A percentile compares a stretch with the other conserved stretches of the same genome.
Evolutionary conservation across 2,329 filamentous ascomycete species (phyloP).

Genomic region (Xylariaceae sp.): DNA sequence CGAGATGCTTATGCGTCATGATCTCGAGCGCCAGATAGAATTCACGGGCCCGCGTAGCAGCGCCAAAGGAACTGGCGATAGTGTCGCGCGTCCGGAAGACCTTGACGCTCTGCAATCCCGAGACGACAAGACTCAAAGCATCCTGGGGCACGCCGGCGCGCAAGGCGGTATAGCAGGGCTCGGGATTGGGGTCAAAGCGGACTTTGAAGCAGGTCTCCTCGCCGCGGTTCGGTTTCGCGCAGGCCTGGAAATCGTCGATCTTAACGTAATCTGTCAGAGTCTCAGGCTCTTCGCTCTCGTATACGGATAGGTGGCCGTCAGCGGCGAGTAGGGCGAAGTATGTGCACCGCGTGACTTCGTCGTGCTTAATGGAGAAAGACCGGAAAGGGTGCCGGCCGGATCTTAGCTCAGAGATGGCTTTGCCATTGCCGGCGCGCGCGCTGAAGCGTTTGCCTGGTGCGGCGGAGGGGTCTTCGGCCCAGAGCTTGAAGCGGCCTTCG

Average conservation of each 20-base stretch:
- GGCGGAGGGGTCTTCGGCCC: slow-evolving; percentile 85
- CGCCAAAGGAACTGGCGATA: slow-evolving; percentile 48
- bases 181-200: slow-evolving; percentile 81
- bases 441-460: slow-evolving; percentile 79
- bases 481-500: slow-evolving; percentile 86
- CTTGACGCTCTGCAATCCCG: slow-evolving; percentile 77
- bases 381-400: slow-evolving; percentile 65
- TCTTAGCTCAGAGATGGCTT: slow-evolving; percentile 53
- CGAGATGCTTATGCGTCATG: slow-evolving; percentile 67
- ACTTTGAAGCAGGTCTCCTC: slow-evolving; percentile 86
- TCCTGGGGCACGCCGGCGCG: slow-evolving; percentile 78
- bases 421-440: slow-evolving; percentile 45
- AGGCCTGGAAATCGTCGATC: slow-evolving; percentile 73
- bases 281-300: slow-evolving; percentile 82
- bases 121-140: slow-evolving; percentile 76
- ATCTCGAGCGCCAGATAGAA: slow-evolving; percentile 84
- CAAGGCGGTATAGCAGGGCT: slow-evolving; percentile 73
- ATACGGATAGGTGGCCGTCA: slow-evolving; percentile 74
- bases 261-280: slow-evolving; percentile 71
- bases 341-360: slow-evolving; percentile 74
- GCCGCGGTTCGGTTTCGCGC: slow-evolving; percentile 65
- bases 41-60: slow-evolving; percentile 59
- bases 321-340: slow-evolving; percentile 81
- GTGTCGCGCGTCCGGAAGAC: slow-evolving; percentile 73
- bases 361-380: slow-evolving; percentile 80